Evolutionary conservation across 2,329 filamentous ascomycete genomes (phyloP).

Genomic region (Sclerotinia nivalis): DNA sequence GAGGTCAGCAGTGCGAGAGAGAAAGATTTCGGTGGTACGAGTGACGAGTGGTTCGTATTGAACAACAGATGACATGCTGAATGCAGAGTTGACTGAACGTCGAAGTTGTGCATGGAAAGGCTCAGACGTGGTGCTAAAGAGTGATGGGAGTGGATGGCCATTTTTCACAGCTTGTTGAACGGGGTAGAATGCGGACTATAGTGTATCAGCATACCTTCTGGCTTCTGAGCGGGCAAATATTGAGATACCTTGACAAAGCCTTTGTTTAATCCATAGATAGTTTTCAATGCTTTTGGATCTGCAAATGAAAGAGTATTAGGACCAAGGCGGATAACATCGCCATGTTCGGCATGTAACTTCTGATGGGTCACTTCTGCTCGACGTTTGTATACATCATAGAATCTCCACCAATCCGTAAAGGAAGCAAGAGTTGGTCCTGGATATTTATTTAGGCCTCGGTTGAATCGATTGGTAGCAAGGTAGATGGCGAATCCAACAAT

Average conservation of each 20-base stretch:
- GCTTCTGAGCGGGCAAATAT: background rate
- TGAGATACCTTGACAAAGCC: slow-evolving; percentile 69
- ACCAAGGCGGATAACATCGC: slow-evolving; percentile 72
- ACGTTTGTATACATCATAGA: slow-evolving; percentile 65
- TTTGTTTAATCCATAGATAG: slow-evolving; percentile 81
- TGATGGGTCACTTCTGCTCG: slow-evolving; percentile 68
- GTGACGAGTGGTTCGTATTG: slow-evolving; percentile 81
- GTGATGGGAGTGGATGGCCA: slow-evolving; percentile 66
- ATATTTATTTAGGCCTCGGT: slow-evolving; percentile 65
- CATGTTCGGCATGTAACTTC: slow-evolving; percentile 67
- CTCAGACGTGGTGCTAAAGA: slow-evolving; percentile 77
- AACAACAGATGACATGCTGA: slow-evolving; percentile 74
- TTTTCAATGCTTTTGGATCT: slow-evolving; percentile 70
- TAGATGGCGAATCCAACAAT: slow-evolving; percentile 44
- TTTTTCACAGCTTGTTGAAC: slow-evolving; percentile 73
- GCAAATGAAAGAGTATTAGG: slow-evolving; percentile 75
- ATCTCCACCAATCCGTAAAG: slow-evolving; percentile 72
- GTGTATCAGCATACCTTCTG: background rate
- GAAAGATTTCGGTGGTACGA: slow-evolving; percentile 70
- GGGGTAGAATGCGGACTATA: slow-evolving; percentile 75
- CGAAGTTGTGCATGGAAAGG: slow-evolving; percentile 74
- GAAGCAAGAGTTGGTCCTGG: slow-evolving; percentile 71
- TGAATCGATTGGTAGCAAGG: slow-evolving; percentile 52
- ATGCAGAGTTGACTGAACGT: slow-evolving; percentile 73
- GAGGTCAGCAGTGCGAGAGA: slow-evolving; percentile 59